Evolutionary conservation across 2,329 filamentous ascomycete species (phyloP).

Genomic region (Truncatella angustata): DNA sequence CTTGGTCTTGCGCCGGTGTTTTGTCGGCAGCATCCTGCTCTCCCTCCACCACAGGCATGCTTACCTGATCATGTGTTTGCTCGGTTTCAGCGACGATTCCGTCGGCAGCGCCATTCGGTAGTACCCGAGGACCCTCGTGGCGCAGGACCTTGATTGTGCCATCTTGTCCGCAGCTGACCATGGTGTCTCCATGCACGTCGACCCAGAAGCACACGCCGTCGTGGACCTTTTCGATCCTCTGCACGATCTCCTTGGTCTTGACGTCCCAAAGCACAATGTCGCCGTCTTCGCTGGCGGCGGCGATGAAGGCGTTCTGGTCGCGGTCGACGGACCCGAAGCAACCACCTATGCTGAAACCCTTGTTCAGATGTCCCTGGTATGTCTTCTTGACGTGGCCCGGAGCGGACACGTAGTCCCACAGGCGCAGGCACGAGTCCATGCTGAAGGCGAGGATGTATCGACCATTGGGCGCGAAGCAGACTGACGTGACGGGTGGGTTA

Average conservation of each 20-base stretch:
- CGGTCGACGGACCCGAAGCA: slow-evolving; percentile 70
- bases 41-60: background rate
- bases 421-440: slow-evolving; percentile 81
- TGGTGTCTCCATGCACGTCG: slow-evolving; percentile 54
- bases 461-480: slow-evolving; percentile 92
- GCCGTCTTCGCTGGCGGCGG: slow-evolving; percentile 85
- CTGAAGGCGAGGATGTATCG: slow-evolving; percentile 91
- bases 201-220: slow-evolving; percentile 65
- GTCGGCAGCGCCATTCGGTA: background rate
- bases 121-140: slow-evolving; percentile 21
- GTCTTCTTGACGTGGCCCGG: slow-evolving; percentile 92
- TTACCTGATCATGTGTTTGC: background rate
- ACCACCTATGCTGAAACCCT: slow-evolving; percentile 79
- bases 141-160: slow-evolving; percentile 50
- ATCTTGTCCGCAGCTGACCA: slow-evolving; percentile 59
- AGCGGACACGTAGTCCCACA: slow-evolving; percentile 97
- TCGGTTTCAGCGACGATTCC: background rate
- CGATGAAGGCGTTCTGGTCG: slow-evolving; percentile 56
- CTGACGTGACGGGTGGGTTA: slow-evolving; percentile 83
- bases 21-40: background rate
- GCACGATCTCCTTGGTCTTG: slow-evolving; percentile 76
- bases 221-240: slow-evolving; percentile 56
- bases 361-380: slow-evolving; percentile 88
- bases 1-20: background rate
- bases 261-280: slow-evolving; percentile 89